Conservation (phyloP, 2,329 filamentous ascomycete species). For the Aspergillus sp. region DNA sequence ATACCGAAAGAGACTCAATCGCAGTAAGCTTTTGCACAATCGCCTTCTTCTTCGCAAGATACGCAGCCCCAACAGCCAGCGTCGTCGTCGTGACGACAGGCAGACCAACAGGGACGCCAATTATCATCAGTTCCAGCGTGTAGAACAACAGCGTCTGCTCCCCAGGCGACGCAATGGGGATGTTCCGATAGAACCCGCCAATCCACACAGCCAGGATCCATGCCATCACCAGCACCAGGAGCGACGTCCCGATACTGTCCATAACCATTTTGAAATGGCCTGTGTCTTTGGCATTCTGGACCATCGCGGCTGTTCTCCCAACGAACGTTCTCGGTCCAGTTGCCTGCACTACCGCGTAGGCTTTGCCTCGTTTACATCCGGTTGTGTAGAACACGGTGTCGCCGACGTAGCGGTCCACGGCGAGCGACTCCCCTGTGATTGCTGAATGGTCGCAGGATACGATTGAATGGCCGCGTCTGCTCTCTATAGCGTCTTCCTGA, state of each 20-base stretch:
- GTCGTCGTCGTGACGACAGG: conserved; percentile 78
- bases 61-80: conserved; percentile 73
- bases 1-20: conserved; percentile 69
- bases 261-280: conserved; percentile 81
- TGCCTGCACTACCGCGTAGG: conserved; percentile 67
- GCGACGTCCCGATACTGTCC: conserved; percentile 73
- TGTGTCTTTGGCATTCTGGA: conserved; percentile 71
- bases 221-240: conserved; percentile 73
- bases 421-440: conserved; percentile 77
- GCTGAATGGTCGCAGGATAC: conserved; percentile 76
- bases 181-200: conserved; percentile 72
- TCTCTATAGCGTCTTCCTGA: conserved; percentile 1
- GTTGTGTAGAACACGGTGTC: conserved; percentile 76
- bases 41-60: conserved; percentile 73
- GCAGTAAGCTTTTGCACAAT: conserved; percentile 79
- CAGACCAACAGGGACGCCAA: conserved; percentile 76
- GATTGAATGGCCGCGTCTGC: conserved; percentile 60
- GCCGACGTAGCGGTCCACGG: conserved; percentile 67
- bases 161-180: conserved; percentile 56
- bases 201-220: conserved; percentile 75
- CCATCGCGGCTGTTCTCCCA: conserved; percentile 70
- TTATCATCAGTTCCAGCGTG: conserved; percentile 69
- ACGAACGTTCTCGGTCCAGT: conserved; percentile 73
- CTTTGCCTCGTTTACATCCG: conserved; percentile 77
- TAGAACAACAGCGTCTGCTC: conserved; percentile 68